Conservation (phyloP, 208 protist species). For the Leishmania tropica region DNA sequence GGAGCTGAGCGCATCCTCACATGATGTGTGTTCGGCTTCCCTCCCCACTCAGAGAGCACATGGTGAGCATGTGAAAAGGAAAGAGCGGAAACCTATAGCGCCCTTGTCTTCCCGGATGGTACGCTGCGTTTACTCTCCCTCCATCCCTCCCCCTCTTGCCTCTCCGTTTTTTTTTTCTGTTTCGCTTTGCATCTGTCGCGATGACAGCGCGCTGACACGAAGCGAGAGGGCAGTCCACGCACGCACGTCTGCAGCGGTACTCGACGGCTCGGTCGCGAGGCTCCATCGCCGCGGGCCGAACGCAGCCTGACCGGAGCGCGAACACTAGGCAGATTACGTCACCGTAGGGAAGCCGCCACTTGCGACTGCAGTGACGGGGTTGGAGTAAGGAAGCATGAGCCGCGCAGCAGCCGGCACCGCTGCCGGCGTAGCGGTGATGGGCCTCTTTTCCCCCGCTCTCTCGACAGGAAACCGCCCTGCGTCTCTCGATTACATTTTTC, state of each 20-base stretch:
- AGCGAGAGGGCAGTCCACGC: not conserved
- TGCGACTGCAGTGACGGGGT: not conserved
- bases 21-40: not conserved
- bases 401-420: conserved; percentile 1
- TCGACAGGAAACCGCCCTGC: conserved; percentile 18
- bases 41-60: not conserved
- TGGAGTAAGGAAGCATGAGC: conserved; percentile 12
- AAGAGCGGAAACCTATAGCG: not conserved
- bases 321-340: not conserved
- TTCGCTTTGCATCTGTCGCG: not conserved
- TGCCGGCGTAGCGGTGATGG: conserved; percentile 8
- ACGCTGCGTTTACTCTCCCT: not conserved
- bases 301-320: not conserved
- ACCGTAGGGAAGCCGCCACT: not conserved
- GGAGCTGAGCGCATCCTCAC: not conserved
- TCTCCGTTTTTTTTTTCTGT: not conserved
- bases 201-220: not conserved
- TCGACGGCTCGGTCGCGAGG: not conserved
- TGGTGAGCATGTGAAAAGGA: not conserved
- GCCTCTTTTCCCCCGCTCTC: conserved; percentile 21
- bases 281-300: not conserved
- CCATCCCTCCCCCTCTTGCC: not conserved
- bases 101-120: not conserved
- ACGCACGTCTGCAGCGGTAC: not conserved
- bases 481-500: conserved; percentile 54